phyloP scores from a whole-genome alignment of 2,329 filamentous ascomycete species.

The Xylariaceae sp. region DNA sequence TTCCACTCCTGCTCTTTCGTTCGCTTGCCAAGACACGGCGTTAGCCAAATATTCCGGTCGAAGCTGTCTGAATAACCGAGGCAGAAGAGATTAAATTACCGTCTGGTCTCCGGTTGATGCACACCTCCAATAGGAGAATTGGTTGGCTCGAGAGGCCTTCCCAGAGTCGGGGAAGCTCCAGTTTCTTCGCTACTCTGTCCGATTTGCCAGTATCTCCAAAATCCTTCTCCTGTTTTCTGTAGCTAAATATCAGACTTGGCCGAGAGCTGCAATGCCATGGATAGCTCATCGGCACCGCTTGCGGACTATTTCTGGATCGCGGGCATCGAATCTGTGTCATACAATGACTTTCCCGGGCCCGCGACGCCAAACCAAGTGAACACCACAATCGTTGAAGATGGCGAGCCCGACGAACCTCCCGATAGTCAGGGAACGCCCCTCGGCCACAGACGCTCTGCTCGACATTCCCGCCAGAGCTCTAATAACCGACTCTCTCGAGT shows the following conservation, averaged over 20 bases:
- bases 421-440: constrained; percentile 25
- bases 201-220: no score
- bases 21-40: constrained; percentile 1
- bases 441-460: constrained; percentile 38
- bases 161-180: background rate
- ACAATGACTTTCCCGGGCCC: constrained; percentile 48
- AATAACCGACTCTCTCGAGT: constrained; percentile 52
- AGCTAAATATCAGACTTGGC: constrained; percentile 14
- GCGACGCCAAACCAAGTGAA: constrained; percentile 41
- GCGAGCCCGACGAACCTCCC: constrained; percentile 46
- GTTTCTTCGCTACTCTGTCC: constrained; percentile 9
- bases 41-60: background rate
- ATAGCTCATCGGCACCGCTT: constrained; percentile 57
- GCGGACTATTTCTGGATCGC: constrained; percentile 75
- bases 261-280: constrained; percentile 43
- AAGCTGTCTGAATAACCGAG: constrained; percentile 1
- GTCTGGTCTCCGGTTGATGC: constrained; percentile 11
- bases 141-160: constrained; percentile 5
- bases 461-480: constrained; percentile 58
- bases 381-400: constrained; percentile 58
- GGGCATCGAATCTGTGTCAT: constrained; percentile 62
- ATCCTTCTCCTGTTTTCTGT: background rate
- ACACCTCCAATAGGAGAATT: constrained; percentile 7
- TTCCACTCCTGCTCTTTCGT: background rate
- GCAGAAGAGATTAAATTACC: constrained; percentile 2